Conservation (phyloP, 495 filamentous ascomycete species). For the Penicillium robsamsonii region DNA sequence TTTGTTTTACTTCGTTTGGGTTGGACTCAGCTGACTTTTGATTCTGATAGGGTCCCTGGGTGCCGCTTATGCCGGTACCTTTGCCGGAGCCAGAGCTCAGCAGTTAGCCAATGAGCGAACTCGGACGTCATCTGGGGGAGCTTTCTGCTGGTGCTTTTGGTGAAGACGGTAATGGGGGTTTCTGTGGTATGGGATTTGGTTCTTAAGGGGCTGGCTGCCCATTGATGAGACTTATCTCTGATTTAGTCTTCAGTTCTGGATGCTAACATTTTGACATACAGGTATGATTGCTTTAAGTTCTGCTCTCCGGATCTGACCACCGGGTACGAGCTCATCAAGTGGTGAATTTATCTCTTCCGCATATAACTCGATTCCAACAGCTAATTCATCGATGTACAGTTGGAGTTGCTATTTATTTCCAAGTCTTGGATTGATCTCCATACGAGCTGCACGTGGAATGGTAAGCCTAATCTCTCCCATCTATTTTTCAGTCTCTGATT, state of each 20-base stretch:
- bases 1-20: background rate
- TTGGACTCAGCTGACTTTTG: background rate
- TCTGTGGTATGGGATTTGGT: no score
- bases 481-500: background rate
- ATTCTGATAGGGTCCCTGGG: conserved; percentile 3
- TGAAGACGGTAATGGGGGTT: background rate
- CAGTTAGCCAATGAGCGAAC: background rate
- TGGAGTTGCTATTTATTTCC: background rate
- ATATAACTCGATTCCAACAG: background rate
- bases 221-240: no score
- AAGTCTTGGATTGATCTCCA: background rate
- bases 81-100: conserved; percentile 1
- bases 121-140: background rate
- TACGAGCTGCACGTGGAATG: background rate
- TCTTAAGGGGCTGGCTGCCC: no score
- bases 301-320: background rate
- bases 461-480: background rate
- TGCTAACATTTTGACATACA: background rate
- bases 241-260: background rate
- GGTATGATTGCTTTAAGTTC: background rate
- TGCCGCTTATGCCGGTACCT: background rate
- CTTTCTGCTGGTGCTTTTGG: background rate
- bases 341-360: background rate
- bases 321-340: conserved; percentile 1
- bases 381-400: background rate